Conservation (phyloP, 192 early-diverging fungal genomes). For the Funneliformis mosseae region DNA sequence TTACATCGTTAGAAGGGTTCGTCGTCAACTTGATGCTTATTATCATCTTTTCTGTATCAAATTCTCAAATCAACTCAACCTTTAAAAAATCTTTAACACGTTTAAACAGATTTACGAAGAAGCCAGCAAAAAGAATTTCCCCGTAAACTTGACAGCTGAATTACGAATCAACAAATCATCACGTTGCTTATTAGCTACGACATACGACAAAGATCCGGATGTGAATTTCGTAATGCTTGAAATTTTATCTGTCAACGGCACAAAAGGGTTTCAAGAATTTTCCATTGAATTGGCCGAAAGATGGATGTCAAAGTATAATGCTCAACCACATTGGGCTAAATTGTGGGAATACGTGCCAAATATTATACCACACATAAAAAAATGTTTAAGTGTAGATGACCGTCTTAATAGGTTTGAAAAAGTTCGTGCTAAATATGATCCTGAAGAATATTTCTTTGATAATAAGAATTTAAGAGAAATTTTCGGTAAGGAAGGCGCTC, state of each 20-base stretch:
- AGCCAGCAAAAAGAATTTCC: slow-evolving; percentile 25
- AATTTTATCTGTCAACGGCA: slow-evolving; percentile 31
- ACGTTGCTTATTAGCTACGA: slow-evolving; percentile 22
- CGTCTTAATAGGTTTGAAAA: slow-evolving; percentile 38
- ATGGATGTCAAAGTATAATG: slow-evolving; percentile 42
- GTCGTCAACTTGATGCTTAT: no score
- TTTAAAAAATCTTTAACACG: background rate
- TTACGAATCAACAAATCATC: slow-evolving; percentile 43
- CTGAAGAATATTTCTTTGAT: slow-evolving; percentile 37
- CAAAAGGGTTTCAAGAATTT: slow-evolving; percentile 37
- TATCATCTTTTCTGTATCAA: background rate
- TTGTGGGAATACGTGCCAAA: slow-evolving; percentile 43
- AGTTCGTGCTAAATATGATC: slow-evolving; percentile 43
- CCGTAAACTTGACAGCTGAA: slow-evolving; percentile 37
- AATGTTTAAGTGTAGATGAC: background rate
- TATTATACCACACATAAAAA: slow-evolving; percentile 38
- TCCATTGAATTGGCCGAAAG: slow-evolving; percentile 33
- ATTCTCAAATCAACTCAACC: background rate
- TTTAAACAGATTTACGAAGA: slow-evolving; percentile 38
- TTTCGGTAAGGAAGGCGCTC: no score
- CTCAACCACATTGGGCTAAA: slow-evolving; percentile 47
- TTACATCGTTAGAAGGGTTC: background rate
- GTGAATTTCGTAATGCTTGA: slow-evolving; percentile 38
- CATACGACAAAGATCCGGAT: slow-evolving; percentile 42
- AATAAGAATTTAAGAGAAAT: background rate